Conservation (phyloP, 2,329 filamentous ascomycete genomes). For the Dactylellina drechsleri region DNA sequence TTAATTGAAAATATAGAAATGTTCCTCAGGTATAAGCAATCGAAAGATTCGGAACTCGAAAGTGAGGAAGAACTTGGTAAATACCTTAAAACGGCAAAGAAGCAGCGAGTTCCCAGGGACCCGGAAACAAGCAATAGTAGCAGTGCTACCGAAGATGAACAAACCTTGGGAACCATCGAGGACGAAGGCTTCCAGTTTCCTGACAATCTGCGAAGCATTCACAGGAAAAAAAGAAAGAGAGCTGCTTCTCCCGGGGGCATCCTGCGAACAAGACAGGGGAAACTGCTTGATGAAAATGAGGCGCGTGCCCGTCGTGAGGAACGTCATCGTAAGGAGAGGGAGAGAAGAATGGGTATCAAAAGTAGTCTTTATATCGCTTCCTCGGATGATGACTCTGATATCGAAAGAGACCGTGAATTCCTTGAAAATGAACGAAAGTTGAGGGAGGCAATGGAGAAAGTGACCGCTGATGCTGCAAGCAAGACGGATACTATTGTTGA, state of each 20-base stretch:
- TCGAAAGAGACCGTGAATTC: constrained; percentile 55
- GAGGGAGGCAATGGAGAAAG: constrained; percentile 24
- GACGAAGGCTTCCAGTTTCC: constrained; percentile 24
- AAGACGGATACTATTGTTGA: constrained; percentile 7
- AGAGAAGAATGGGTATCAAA: constrained; percentile 82
- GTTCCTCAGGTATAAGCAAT: constrained; percentile 17
- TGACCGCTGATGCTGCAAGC: constrained; percentile 15
- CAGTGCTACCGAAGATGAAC: neutral
- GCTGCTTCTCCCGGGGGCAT: neutral
- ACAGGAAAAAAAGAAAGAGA: neutral
- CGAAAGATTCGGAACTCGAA: constrained; percentile 62
- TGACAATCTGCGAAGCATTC: constrained; percentile 20
- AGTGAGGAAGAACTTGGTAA: constrained; percentile 2
- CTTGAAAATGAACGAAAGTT: constrained; percentile 55
- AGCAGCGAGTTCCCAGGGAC: constrained; percentile 61
- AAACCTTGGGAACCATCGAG: neutral
- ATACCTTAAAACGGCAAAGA: constrained; percentile 58
- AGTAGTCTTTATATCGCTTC: constrained; percentile 82
- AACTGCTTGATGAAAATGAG: constrained; percentile 18
- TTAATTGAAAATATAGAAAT: constrained; percentile 61
- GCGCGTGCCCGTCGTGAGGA: constrained; percentile 65
- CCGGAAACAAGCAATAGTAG: neutral
- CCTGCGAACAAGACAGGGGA: neutral
- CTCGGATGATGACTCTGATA: constrained; percentile 81
- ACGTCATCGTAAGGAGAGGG: constrained; percentile 74